Evolutionary conservation across 768 basidiomycete genomes (phyloP).

Genomic region (Paxillus rubicundulus): DNA sequence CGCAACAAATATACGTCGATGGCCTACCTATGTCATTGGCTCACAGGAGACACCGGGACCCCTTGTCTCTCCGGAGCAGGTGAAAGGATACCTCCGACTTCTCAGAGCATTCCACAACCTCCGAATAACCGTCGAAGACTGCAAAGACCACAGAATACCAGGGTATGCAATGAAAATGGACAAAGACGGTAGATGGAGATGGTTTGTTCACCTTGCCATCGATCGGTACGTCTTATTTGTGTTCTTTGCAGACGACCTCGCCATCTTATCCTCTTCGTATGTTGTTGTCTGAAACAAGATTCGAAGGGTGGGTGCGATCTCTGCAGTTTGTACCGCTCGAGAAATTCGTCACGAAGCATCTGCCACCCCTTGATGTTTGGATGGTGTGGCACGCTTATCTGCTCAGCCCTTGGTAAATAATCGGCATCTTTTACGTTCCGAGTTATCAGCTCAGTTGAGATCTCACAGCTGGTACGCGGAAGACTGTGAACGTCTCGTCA

Average conservation of each 20-base stretch:
- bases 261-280: not conserved
- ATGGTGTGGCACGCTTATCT: constrained; percentile 45
- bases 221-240: constrained; percentile 29
- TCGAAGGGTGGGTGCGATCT: constrained; percentile 33
- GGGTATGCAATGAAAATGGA: constrained; percentile 23
- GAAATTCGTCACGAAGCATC: constrained; percentile 22
- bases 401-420: constrained; percentile 35
- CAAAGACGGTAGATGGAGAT: constrained; percentile 33
- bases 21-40: constrained; percentile 19
- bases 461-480: constrained; percentile 30
- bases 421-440: not conserved
- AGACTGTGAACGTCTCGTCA: constrained; percentile 30
- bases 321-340: constrained; percentile 24
- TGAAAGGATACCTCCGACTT: constrained; percentile 35
- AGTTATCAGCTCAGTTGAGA: not conserved
- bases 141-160: constrained; percentile 29
- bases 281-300: constrained; percentile 20
- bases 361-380: constrained; percentile 40
- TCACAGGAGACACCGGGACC: constrained; percentile 16
- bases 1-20: not conserved
- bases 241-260: not conserved
- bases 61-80: constrained; percentile 31
- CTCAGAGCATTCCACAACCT: constrained; percentile 34
- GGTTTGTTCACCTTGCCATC: constrained; percentile 40
- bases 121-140: constrained; percentile 26